Percentiles rank a stretch among this genome's conserved stretches.
phyloP scores from a whole-genome alignment of 371 early-diverging fungal genomes.

The Syncephalastrum monosporum region DNA sequence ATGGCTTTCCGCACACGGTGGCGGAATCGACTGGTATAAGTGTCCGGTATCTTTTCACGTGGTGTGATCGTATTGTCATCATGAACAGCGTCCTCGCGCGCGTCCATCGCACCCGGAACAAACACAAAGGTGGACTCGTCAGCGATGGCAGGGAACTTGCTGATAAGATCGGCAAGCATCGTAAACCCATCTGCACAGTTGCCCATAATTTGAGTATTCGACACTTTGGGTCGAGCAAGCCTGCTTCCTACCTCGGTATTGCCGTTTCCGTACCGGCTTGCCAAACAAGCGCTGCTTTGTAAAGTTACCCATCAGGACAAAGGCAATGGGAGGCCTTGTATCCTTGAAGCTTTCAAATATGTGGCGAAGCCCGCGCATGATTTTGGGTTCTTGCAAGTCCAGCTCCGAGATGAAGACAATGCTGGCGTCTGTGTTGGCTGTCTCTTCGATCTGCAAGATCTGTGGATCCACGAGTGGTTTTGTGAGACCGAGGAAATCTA shows the following conservation, averaged over 20 bases:
- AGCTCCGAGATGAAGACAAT: constrained; percentile 85
- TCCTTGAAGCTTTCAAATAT: constrained; percentile 74
- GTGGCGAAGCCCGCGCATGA: constrained; percentile 53
- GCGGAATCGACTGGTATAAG: constrained; percentile 30
- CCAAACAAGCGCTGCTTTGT: constrained; percentile 69
- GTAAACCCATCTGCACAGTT: constrained; percentile 58
- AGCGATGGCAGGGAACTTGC: constrained; percentile 68
- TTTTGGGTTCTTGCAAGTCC: constrained; percentile 79
- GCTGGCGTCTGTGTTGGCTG: constrained; percentile 52
- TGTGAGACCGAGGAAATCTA: constrained; percentile 61
- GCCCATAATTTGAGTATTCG: background rate
- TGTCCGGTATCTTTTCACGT: too few species aligned
- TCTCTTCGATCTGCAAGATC: constrained; percentile 42
- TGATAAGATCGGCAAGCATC: constrained; percentile 71
- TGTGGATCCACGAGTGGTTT: constrained; percentile 37
- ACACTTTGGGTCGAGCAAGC: background rate
- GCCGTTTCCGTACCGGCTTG: constrained; percentile 50
- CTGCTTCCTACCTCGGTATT: constrained; percentile 34
- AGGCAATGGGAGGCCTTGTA: constrained; percentile 70
- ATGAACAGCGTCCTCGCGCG: too few species aligned
- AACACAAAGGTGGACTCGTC: constrained; percentile 76
- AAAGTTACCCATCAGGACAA: constrained; percentile 87
- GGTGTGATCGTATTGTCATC: too few species aligned
- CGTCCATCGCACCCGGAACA: constrained; percentile 68
- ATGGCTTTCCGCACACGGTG: constrained; percentile 55